phyloP scores from a whole-genome alignment of 2,329 filamentous ascomycete genomes.

The Metarhizium anisopliae region DNA sequence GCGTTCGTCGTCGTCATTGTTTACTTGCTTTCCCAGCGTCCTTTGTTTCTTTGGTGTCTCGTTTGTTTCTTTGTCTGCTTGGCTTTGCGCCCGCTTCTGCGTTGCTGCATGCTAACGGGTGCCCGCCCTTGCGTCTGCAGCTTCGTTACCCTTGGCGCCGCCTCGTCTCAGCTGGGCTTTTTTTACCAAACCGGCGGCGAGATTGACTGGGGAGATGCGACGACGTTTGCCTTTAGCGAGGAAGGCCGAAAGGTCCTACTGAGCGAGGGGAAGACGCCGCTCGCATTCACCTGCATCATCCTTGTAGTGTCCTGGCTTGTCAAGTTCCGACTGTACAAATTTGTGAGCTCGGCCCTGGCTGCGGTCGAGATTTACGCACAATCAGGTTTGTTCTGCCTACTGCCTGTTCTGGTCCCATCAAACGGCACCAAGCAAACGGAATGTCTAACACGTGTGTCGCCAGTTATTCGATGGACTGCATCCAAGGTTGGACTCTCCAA shows the following conservation, averaged over 20 bases:
- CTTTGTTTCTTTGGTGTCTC: too few relatives aligned
- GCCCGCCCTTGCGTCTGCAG: constrained; percentile 7
- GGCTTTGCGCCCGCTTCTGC: too few relatives aligned
- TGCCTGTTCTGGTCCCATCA: not conserved
- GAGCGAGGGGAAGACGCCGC: constrained; percentile 18
- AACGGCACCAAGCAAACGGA: not conserved
- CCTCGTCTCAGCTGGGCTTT: constrained; percentile 23
- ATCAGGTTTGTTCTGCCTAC: constrained; percentile 13
- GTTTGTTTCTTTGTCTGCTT: too few relatives aligned
- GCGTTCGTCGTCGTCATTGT: too few relatives aligned
- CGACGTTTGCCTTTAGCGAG: constrained; percentile 18
- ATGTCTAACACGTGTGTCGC: not conserved
- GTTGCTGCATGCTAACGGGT: too few relatives aligned
- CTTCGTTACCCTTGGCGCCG: constrained; percentile 17
- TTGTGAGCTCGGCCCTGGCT: constrained; percentile 14
- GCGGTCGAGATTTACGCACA: constrained; percentile 11
- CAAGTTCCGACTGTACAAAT: constrained; percentile 15
- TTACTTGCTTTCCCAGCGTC: too few relatives aligned
- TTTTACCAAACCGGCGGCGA: constrained; percentile 22
- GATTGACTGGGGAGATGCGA: constrained; percentile 23
- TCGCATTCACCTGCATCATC: constrained; percentile 13
- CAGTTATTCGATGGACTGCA: constrained; percentile 3
- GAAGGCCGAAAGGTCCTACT: constrained; percentile 23
- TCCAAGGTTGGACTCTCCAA: not conserved
- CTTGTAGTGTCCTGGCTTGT: constrained; percentile 15